Percentiles rank a stretch among this genome's conserved stretches.
Evolutionary conservation across 768 basidiomycete genomes (phyloP).

Genomic region (Hebeloma cylindrosporum): DNA sequence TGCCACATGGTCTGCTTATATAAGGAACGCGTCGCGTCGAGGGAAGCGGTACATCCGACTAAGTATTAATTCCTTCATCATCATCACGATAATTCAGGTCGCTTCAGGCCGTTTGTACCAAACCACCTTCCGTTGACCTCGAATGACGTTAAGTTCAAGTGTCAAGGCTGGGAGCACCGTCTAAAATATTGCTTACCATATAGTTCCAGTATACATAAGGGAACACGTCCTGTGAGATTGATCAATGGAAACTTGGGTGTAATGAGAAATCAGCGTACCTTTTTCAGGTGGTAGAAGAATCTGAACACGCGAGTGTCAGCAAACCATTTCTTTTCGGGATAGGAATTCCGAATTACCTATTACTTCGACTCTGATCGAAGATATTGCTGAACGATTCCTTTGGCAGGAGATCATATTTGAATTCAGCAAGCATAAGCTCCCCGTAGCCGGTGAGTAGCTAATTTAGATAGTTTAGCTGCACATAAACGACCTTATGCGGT

Average conservation of each 20-base stretch:
- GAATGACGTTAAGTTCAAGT: slow-evolving; percentile 31
- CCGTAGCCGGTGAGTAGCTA: slow-evolving; percentile 82
- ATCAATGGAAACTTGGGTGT: slow-evolving; percentile 9
- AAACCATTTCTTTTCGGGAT: background rate
- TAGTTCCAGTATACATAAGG: slow-evolving; percentile 77
- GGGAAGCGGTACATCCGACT: no score
- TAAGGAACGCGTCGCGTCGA: slow-evolving; percentile 24
- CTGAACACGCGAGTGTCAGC: slow-evolving; percentile 32
- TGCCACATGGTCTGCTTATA: slow-evolving; percentile 18
- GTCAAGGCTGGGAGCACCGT: background rate
- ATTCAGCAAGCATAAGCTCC: slow-evolving; percentile 85
- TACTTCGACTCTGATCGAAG: slow-evolving; percentile 75
- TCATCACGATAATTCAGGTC: slow-evolving; percentile 11
- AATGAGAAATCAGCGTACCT: slow-evolving; percentile 38
- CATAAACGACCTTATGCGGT: slow-evolving; percentile 4
- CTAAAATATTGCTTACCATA: slow-evolving; percentile 48
- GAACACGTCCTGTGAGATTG: slow-evolving; percentile 52
- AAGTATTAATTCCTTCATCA: background rate
- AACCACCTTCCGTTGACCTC: slow-evolving; percentile 49
- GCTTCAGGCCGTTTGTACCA: slow-evolving; percentile 28
- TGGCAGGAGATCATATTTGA: slow-evolving; percentile 88
- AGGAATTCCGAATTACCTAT: slow-evolving; percentile 49
- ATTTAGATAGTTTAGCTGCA: slow-evolving; percentile 4
- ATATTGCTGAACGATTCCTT: slow-evolving; percentile 78
- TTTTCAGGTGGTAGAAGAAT: slow-evolving; percentile 87